Percentiles rank a stretch among this genome's conserved stretches.
Conservation (phyloP, 768 basidiomycete species). For the Naganishia vishniacii region DNA sequence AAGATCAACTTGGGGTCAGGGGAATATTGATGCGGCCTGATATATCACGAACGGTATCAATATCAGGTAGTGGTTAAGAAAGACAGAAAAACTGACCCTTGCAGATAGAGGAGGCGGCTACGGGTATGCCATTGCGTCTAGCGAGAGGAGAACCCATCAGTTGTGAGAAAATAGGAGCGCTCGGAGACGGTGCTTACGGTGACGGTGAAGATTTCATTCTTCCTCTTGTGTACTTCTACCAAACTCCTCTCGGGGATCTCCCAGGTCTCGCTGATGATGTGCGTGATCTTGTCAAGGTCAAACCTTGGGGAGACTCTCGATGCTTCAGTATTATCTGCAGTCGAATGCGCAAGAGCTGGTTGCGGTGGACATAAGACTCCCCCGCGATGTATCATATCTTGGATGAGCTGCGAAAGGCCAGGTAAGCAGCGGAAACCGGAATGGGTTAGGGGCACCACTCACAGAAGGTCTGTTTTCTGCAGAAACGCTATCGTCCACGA, state of each 20-base stretch:
- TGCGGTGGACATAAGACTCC: background rate
- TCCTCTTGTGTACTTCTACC: background rate
- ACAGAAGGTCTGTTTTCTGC: constrained; percentile 4
- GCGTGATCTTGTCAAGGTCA: constrained; percentile 18
- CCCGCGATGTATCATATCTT: constrained; percentile 12
- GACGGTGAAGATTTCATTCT: background rate
- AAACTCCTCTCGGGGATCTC: constrained; percentile 18
- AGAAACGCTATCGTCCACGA: constrained; percentile 15
- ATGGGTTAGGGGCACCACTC: background rate
- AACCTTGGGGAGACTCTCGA: constrained; percentile 5
- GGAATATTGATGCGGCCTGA: constrained; percentile 55
- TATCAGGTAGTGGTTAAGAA: background rate
- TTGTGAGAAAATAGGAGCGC: no score
- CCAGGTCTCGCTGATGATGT: constrained; percentile 25
- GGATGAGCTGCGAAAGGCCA: background rate
- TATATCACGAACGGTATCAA: background rate
- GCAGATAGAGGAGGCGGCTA: constrained; percentile 10
- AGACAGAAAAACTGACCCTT: constrained; percentile 7
- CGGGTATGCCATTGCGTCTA: constrained; percentile 18
- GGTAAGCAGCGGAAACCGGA: background rate
- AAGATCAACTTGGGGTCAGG: constrained; percentile 72
- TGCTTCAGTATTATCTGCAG: background rate
- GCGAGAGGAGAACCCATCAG: background rate
- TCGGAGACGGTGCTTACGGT: constrained; percentile 16
- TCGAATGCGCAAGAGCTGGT: background rate